These are phyloP conservation scores for Caryopteris hybrid DNA, from an alignment of 305 asterid species.

Conservation along the genomic window DNA sequence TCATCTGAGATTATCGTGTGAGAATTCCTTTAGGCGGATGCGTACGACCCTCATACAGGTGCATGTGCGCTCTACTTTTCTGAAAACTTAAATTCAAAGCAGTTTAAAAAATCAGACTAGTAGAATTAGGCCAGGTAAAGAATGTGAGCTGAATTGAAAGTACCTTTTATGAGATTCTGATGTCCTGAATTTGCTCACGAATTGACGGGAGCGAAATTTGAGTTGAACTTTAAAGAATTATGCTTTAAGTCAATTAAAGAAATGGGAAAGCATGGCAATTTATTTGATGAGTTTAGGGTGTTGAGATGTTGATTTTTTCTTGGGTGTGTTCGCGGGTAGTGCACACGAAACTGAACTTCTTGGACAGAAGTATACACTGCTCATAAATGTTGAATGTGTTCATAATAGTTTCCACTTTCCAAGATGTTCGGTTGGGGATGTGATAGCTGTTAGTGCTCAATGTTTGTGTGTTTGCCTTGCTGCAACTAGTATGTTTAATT, in stretches of 20 bases:
- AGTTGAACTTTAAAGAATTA: slow-evolving; percentile 5
- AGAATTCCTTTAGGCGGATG: not conserved
- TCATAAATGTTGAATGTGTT: not conserved
- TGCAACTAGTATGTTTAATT: not conserved
- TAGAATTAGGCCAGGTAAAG: slow-evolving; percentile 6
- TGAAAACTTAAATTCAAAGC: not conserved
- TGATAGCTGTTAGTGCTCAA: too few species aligned
- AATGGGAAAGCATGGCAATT: not conserved
- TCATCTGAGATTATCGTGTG: not conserved
- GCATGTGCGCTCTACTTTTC: not conserved
- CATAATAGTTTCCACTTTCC: not conserved
- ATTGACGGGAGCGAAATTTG: not conserved
- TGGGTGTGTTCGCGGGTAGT: not conserved
- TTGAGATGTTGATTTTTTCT: not conserved
- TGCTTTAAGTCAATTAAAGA: not conserved
- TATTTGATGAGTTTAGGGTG: not conserved
- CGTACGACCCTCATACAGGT: not conserved
- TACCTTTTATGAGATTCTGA: not conserved
- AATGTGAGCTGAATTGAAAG: slow-evolving; percentile 11
- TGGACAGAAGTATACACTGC: not conserved
- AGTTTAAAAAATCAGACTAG: not conserved
- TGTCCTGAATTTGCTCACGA: not conserved
- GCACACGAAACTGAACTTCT: not conserved
- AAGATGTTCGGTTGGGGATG: too few species aligned
- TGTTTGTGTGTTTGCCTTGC: not conserved